These are phyloP conservation scores for Alternaria incomplexa DNA, from an alignment of 2,329 filamentous ascomycete genomes.

Conservation along the genomic window DNA sequence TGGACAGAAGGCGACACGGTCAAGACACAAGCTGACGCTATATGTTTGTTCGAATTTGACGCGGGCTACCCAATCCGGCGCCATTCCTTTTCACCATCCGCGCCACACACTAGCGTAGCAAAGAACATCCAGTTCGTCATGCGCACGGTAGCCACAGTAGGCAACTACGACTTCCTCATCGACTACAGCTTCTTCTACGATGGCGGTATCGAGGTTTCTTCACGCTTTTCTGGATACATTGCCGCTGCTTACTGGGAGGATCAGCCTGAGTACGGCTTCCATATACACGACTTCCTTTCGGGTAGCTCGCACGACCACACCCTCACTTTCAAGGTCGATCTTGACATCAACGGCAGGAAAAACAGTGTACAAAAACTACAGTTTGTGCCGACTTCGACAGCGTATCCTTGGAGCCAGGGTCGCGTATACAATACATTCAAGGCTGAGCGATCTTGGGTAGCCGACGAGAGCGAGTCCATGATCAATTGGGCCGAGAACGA, in stretches of 20 bases:
- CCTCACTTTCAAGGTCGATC: slow-evolving; percentile 51
- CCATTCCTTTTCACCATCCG: slow-evolving; percentile 24
- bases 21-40: slow-evolving; percentile 44
- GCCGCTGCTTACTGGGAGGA: slow-evolving; percentile 31
- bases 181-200: slow-evolving; percentile 38
- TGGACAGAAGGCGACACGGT: slow-evolving; percentile 48
- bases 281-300: slow-evolving; percentile 47
- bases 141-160: slow-evolving; percentile 57
- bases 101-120: slow-evolving; percentile 36
- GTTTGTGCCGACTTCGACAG: slow-evolving; percentile 51
- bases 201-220: slow-evolving; percentile 32
- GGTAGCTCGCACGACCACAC: slow-evolving; percentile 49
- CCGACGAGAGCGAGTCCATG: slow-evolving; percentile 45
- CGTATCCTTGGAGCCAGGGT: slow-evolving; percentile 59
- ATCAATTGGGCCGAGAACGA: slow-evolving; percentile 58
- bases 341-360: slow-evolving; percentile 46
- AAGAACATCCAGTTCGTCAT: slow-evolving; percentile 51
- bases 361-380: slow-evolving; percentile 46
- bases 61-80: slow-evolving; percentile 41
- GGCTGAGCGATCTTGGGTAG: slow-evolving; percentile 52
- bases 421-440: slow-evolving; percentile 60
- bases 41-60: slow-evolving; percentile 50
- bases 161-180: slow-evolving; percentile 44
- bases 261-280: slow-evolving; percentile 46
- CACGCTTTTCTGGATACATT: slow-evolving; percentile 39